Evolutionary conservation across 768 basidiomycete genomes (phyloP).

Genomic region (Agaricus sinodeliciosus): DNA sequence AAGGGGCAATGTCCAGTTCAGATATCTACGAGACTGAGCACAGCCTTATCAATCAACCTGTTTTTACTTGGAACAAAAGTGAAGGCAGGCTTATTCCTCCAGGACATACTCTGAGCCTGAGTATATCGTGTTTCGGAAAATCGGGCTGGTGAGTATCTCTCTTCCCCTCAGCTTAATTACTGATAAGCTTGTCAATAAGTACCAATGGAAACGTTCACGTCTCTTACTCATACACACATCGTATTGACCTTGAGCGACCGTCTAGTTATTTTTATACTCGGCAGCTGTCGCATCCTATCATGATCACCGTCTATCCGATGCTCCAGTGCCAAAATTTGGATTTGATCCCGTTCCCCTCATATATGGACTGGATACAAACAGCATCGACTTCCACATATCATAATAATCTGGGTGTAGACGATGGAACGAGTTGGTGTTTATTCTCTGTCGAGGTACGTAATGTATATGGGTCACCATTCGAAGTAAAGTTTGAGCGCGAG

Average conservation of each 20-base stretch:
- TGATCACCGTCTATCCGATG: conserved; percentile 94
- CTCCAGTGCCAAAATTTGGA: conserved; percentile 84
- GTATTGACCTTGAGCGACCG: conserved; percentile 25
- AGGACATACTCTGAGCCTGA: conserved; percentile 62
- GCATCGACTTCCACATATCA: conserved; percentile 17
- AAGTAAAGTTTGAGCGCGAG: conserved; percentile 67
- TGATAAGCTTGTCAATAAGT: conserved; percentile 33
- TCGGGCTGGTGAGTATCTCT: conserved; percentile 73
- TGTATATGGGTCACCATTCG: conserved; percentile 86
- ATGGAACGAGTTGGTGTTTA: conserved; percentile 72
- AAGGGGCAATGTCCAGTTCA: conserved; percentile 74
- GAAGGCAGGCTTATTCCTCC: conserved; percentile 51
- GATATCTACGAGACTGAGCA: conserved; percentile 91
- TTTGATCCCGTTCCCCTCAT: conserved; percentile 57
- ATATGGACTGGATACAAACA: conserved; percentile 19
- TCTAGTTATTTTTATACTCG: conserved; percentile 73
- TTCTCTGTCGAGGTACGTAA: conserved; percentile 90
- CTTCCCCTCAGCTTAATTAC: conserved; percentile 1
- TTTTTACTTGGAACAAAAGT: conserved; percentile 69
- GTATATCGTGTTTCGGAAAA: conserved; percentile 80
- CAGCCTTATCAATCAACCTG: conserved; percentile 67
- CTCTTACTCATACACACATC: conserved; percentile 71
- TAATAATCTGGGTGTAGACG: conserved; percentile 32
- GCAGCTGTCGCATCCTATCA: conserved; percentile 80
- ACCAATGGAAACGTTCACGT: conserved; percentile 74